A percentile compares a stretch with the other conserved stretches of the same genome.
Evolutionary conservation across 139 green algal genomes (phyloP).

Genomic region (Closterium sp.): DNA sequence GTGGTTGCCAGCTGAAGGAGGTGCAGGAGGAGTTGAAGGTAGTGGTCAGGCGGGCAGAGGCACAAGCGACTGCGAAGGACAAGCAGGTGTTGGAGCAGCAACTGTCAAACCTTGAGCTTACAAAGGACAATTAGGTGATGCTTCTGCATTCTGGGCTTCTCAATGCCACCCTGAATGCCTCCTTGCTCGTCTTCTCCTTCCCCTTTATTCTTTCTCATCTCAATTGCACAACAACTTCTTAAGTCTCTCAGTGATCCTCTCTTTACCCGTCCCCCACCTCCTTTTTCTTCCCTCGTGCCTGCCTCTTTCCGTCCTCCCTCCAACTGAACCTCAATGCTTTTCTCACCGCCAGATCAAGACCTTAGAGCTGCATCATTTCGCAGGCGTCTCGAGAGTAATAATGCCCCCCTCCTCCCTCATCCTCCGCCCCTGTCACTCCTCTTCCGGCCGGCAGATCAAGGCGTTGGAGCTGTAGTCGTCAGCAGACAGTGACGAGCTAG

Average conservation of each 20-base stretch:
- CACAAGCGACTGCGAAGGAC: constrained; percentile 8
- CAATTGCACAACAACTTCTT: too few relatives aligned
- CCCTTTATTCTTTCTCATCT: neutral
- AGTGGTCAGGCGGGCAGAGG: constrained; percentile 19
- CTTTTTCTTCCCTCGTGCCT: too few relatives aligned
- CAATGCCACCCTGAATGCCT: too few relatives aligned
- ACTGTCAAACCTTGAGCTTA: neutral
- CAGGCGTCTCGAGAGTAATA: too few relatives aligned
- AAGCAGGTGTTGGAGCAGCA: neutral
- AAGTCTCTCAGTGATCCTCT: too few relatives aligned
- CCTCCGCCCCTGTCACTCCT: too few relatives aligned
- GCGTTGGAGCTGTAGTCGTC: constrained; percentile 1
- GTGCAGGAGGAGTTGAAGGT: constrained; percentile 1
- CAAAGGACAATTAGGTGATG: neutral
- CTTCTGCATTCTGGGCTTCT: too few relatives aligned
- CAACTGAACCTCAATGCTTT: neutral
- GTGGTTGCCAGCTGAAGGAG: neutral
- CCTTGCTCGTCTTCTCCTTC: neutral
- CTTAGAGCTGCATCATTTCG: too few relatives aligned
- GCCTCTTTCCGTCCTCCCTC: too few relatives aligned
- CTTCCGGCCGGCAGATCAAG: too few relatives aligned
- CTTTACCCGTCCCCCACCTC: too few relatives aligned
- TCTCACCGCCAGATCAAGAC: neutral
- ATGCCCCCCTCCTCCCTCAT: too few relatives aligned
- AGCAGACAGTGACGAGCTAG: constrained; percentile 34